Evolutionary conservation across 345 rosid species (phyloP).

Genomic region (Eucalyptus leucophloia): DNA sequence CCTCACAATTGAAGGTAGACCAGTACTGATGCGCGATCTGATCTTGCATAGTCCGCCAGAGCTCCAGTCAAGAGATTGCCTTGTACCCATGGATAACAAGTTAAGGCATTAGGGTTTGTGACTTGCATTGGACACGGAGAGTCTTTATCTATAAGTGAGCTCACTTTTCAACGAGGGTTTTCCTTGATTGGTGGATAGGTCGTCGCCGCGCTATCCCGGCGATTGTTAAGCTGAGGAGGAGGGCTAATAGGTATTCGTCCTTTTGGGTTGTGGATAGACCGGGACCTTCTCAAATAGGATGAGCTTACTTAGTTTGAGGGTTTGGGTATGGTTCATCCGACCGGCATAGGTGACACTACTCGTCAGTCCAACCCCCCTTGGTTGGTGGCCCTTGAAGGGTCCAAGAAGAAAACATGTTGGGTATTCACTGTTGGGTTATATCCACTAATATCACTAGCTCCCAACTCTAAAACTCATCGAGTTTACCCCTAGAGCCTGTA

Average conservation of each 20-base stretch:
- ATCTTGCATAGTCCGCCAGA: not conserved
- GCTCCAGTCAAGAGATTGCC: not conserved
- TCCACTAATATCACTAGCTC: not conserved
- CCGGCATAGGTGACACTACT: not conserved
- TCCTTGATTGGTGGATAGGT: not conserved
- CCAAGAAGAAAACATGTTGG: not conserved
- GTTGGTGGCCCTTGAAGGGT: not conserved
- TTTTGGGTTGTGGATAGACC: not conserved
- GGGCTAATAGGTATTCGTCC: not conserved
- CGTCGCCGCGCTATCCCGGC: not conserved
- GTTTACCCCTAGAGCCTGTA: not conserved
- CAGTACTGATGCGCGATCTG: not conserved
- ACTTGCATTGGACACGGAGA: not conserved
- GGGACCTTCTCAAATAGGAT: not conserved
- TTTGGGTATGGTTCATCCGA: not conserved
- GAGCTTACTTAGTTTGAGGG: not conserved
- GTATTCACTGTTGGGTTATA: not conserved
- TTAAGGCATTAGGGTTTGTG: not conserved
- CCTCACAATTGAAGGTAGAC: not conserved
- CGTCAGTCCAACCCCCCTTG: not conserved
- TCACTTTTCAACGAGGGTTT: not conserved
- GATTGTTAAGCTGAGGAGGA: not conserved
- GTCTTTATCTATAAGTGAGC: not conserved
- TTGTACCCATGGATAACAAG: not conserved
- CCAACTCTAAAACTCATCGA: not conserved